Conservation (phyloP, 169 alveolate species). For the Toxoplasma gondii region DNA sequence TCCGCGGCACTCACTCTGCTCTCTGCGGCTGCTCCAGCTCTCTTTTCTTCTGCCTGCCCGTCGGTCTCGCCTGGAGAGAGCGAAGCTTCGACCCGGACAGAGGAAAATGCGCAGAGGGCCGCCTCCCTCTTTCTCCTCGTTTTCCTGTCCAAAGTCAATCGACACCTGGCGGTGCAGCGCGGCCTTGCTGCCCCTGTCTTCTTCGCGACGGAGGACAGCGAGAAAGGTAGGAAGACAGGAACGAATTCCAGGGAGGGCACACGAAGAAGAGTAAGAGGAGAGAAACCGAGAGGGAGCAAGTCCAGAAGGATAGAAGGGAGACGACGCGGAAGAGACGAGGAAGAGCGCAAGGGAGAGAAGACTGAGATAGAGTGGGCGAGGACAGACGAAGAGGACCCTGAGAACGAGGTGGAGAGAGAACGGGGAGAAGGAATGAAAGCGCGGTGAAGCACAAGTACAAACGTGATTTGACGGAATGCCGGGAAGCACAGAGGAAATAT, state of each 20-base stretch:
- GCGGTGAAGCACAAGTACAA: too few species aligned
- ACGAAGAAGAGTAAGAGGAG: too few species aligned
- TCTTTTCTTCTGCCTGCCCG: background rate
- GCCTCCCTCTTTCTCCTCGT: background rate
- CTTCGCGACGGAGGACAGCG: too few species aligned
- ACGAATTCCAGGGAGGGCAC: too few species aligned
- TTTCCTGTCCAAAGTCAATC: background rate
- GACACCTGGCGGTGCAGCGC: background rate
- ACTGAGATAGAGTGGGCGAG: too few species aligned
- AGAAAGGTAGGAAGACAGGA: too few species aligned
- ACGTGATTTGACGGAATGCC: too few species aligned
- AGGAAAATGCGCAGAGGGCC: background rate
- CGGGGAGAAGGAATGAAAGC: too few species aligned
- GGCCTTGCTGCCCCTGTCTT: background rate
- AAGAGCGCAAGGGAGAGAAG: too few species aligned
- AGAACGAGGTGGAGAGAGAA: too few species aligned
- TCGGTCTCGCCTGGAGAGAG: background rate
- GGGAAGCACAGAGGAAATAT: too few species aligned
- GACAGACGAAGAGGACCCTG: too few species aligned
- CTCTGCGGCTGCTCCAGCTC: background rate
- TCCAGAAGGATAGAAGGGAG: background rate
- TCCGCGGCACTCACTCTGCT: background rate
- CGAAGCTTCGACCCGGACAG: background rate
- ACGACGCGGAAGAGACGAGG: background rate
- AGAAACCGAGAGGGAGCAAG: background rate